Conservation (phyloP, 2,329 filamentous ascomycete species). For the Periglandula ipomoeae region DNA sequence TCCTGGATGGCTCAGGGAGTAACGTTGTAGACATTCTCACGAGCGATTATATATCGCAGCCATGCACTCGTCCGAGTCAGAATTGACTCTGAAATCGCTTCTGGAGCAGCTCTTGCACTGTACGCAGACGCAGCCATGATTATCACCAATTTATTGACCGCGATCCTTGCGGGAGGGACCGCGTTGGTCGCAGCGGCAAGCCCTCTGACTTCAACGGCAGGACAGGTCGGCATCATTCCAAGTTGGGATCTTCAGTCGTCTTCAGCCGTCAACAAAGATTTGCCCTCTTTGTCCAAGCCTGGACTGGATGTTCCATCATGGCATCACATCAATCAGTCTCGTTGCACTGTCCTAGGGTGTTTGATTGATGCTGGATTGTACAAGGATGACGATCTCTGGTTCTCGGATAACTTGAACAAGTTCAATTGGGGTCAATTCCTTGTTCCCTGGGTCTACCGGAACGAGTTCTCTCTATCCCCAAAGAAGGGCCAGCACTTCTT, state of each 20-base stretch:
- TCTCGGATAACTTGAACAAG: slow-evolving; percentile 34
- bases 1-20: no score
- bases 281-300: slow-evolving; percentile 29
- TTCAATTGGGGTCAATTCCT: slow-evolving; percentile 39
- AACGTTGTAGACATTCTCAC: no score
- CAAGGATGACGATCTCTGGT: slow-evolving; percentile 45
- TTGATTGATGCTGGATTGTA: slow-evolving; percentile 43
- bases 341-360: slow-evolving; percentile 48
- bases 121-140: no score
- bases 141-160: no score
- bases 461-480: slow-evolving; percentile 35
- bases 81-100: no score
- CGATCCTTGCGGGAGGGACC: no score
- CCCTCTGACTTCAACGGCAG: slow-evolving; percentile 15
- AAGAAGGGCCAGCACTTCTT: slow-evolving; percentile 33
- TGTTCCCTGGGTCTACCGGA: slow-evolving; percentile 50
- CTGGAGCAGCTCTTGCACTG: no score
- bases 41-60: no score
- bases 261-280: slow-evolving; percentile 23
- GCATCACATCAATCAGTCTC: slow-evolving; percentile 36
- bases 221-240: slow-evolving; percentile 26
- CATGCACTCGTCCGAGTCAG: no score
- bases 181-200: not conserved
- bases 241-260: slow-evolving; percentile 42
- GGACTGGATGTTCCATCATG: slow-evolving; percentile 39